Base-by-base conservation (phyloP, 352 stramenopile genomes). In the Pythium guiyangense region DNA sequence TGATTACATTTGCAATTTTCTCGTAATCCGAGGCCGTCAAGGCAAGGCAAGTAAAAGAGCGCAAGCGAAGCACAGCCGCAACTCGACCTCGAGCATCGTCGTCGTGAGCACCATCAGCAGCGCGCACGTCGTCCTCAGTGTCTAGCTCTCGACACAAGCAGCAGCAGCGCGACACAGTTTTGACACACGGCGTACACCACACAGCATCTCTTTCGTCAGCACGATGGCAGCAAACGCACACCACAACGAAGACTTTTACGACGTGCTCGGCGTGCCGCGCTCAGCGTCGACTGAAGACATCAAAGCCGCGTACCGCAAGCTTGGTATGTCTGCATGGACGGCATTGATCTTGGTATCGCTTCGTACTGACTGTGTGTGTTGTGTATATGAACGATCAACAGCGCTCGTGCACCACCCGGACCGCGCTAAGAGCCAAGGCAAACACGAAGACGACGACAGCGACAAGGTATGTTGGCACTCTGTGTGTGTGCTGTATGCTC, bases 331-430 rank as follows among this genome's bases (percentile, higher is more conserved):
- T 69, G 25, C 22, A 18, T 45, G 39, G 6, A 15, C 2, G 8
- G 26, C 42, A 46, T 5, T 18, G 10, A 3, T 46, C 18, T 46
- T 46, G 3, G 12, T 34, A 15, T 12, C n/a, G 20, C 25, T 46
- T 0, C 48, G 17, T 17, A 25, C 48, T 49, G 43, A 57, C n/a
- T 53, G 20, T 34, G 4, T 26, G 10, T 6, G 31, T 10, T 6
- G 10, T 51, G 20, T 59, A 56, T 2, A 35, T 37, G n/a, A 22
- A 22, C 22, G 45, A 31, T 1, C 22, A 29, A 31, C 48, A 89
- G 82, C 84, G 43, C 66, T 92, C 42, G 52, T 86, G 58, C 74
- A 92, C 34, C 82, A 92, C 59, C 81, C 82, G 18, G 82, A 92
- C 69, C 79, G 82, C 34, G 72, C 70, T 18, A 59, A 75, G 61